Evolutionary conservation across 768 basidiomycete species (phyloP), one percentile per base, ranked within the genome.

Genomic region (Rhodocollybia butyracea): DNA sequence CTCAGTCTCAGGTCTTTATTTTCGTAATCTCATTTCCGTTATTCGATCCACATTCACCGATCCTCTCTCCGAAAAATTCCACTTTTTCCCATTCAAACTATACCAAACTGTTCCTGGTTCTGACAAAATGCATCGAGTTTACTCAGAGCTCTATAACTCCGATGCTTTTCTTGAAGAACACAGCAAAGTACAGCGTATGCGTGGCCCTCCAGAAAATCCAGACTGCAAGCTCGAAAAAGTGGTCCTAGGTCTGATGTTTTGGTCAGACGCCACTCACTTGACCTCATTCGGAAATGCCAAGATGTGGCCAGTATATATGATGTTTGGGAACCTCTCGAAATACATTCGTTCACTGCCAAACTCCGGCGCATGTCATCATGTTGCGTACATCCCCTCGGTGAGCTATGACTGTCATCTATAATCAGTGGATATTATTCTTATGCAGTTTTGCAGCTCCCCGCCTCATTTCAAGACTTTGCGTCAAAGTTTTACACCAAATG

Each of bases 271-370:
- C 0, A 76, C 71, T 0, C 70, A 72, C 53, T 63, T 75, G 8
- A 56, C 70, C 0, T 60, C 63, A 4, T 76, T 76, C 57, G 73
- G 74, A 0, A 63, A 51, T 27, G 66, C 70, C 0, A 60, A 62
- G 0, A 60, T 75, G 6, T 78, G 73, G 76, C 76, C 76, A 2
- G 50, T 74, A 0, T 80, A 79, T 52, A 36, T 70, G 0, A 72
- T 56, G 41, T 65, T 76, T 46, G 73, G 73, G 0, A 71, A 72
- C 29, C 63, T 69, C 12, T 75, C 71, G 1, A 78, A 79, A 54
- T 74, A 75, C 46, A 54, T 57, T 1, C 63, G 68, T 0, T 59
- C 48, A 8, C 65, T 66, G 22, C 74, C 73, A 0, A 58, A 55
- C 1, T 57, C 58, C 0, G 61, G 64, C 27, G 58, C 71, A 1